Base-by-base conservation (phyloP, 1,284 basidiomycete species). In the Cystobasidium sp. region DNA sequence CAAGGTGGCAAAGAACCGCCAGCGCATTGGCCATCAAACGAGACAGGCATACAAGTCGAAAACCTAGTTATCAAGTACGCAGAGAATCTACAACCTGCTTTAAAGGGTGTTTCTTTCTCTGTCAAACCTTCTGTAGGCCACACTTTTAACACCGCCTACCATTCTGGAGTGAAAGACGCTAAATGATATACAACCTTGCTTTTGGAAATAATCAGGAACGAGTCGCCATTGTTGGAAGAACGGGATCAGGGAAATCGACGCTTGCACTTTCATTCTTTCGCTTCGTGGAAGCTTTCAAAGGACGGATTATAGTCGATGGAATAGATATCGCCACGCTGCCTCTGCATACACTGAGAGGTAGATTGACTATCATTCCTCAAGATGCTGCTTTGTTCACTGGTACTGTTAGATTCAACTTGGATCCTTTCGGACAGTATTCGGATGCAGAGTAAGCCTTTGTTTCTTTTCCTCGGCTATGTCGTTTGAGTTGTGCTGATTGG, bases 201-300 rank as follows among this genome's bases (percentile, higher is more conserved):
- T 31, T 3, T 31, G 12, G 12, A n/a, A n/a, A 39, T 39, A 16
- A 16, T 10, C 62, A 73, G 70, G 70, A 73, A 31, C 70, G 70
- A 55, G 83, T 87, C 41, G 86, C 85, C 14, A 83, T 87, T 43
- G 85, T 85, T 51, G 86, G 86, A 3, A 79, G 85, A 16, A 86
- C 86, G 0, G 79, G 79, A 10, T 78, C 77, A 24, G 83, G 83
- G 37, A 83, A 83, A 76, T 81, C 80, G 10, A 83, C 82, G 14
- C 80, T 85, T 0, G 84, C 84, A 0, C 78, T 85, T 1, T 83
- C 82, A 0, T 84, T 85, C 80, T 85, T 85, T 82, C 82, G 84
- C 14, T 85, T 85, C 78, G 79, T 85, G 74, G 82, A 84, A 75
- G 83, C 84, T 44, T 79, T 80, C 6, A 64, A 78, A 4, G 84